Percentiles rank a stretch among this genome's conserved stretches.
phyloP scores from a whole-genome alignment of 2,329 filamentous ascomycete species.

The Ophiocordyceps sinensis region DNA sequence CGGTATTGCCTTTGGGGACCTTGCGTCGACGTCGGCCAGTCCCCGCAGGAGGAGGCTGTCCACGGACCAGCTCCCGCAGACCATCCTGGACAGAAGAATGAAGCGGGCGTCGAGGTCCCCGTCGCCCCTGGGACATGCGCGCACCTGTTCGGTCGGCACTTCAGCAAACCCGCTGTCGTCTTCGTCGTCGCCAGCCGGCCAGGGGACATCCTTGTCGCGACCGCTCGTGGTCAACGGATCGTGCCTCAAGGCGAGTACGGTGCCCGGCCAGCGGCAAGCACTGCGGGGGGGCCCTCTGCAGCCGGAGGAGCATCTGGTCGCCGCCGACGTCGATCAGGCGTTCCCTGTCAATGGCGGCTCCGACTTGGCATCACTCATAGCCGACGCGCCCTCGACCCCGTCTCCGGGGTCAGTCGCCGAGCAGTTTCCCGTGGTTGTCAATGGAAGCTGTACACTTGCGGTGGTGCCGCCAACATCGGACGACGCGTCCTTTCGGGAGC shows the following conservation, averaged over 20 bases:
- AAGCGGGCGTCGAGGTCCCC: slow-evolving; percentile 39
- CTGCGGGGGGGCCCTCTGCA: slow-evolving; percentile 6
- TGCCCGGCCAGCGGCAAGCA: slow-evolving; percentile 8
- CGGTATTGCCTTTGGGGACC: slow-evolving; percentile 33
- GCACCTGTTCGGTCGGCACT: slow-evolving; percentile 26
- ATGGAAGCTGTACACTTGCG: slow-evolving; percentile 15
- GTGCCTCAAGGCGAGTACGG: slow-evolving; percentile 18
- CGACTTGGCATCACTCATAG: not conserved
- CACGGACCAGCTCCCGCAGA: slow-evolving; percentile 38
- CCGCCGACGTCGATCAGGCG: slow-evolving; percentile 12
- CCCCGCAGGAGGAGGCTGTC: slow-evolving; percentile 32
- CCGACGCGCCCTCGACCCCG: not conserved
- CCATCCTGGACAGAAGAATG: slow-evolving; percentile 37
- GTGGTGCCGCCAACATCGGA: slow-evolving; percentile 11
- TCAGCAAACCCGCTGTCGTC: slow-evolving; percentile 23
- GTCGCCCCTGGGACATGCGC: slow-evolving; percentile 37
- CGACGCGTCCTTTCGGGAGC: slow-evolving; percentile 26
- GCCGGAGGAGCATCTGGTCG: slow-evolving; percentile 8
- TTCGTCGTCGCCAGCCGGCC: slow-evolving; percentile 20
- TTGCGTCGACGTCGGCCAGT: slow-evolving; percentile 19
- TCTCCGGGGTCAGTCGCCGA: slow-evolving; percentile 9
- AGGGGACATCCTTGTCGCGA: slow-evolving; percentile 20
- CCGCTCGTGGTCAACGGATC: slow-evolving; percentile 41
- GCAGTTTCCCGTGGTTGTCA: slow-evolving; percentile 18
- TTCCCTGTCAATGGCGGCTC: slow-evolving; percentile 11